Evolutionary conservation across 148 eudicot genomes (phyloP), one percentile per base, ranked within the genome.

Genomic region (Diospyros kaki): DNA sequence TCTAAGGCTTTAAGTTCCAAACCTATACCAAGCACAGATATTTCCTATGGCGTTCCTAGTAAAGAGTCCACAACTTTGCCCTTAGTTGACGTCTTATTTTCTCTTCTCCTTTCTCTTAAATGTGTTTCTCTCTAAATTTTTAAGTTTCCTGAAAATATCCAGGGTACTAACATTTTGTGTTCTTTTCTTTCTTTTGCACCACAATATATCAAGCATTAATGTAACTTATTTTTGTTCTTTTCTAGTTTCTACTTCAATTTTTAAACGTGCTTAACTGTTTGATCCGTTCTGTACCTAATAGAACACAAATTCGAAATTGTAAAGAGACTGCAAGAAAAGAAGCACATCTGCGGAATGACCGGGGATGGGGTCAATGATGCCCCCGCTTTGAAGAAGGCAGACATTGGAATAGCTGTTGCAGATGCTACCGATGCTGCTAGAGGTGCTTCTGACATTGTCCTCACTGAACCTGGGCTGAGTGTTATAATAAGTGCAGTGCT

Each of bases 331-430:
- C 97, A 91, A 83, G 89, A 87, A 17, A 82, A 78, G 75, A 89
- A 91, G 68, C 97, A 91, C 44, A 87, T 91, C 14, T 86, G 90
- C 86, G 97, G 97, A 54, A 91, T 91, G 97, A 91, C 97, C 0
- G 97, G 97, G 60, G 97, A 91, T 76, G 97, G 97, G 64, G 97
- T 91, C 41, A 91, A 91, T 58, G 97, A 91, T 78, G 97, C 97
- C 17, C 97, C 97, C 45, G 97, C 97, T 68, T 82, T 91, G 69
- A 91, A 91, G 69, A 91, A 78, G 79, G 96, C 96, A 2, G 93
- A 89, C 64, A 89, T 89, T 7, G 93, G 93, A 40, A 89, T 89
- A 52, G 93, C 93, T 2, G 93, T 89, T 73, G 87, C 87, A 65
- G 93, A 89, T 83, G 89, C 91, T 44, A 89, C 93, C 17, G 91